phyloP scores from a whole-genome alignment of 2,329 filamentous ascomycete genomes.

The Phialophora verrucosa region DNA sequence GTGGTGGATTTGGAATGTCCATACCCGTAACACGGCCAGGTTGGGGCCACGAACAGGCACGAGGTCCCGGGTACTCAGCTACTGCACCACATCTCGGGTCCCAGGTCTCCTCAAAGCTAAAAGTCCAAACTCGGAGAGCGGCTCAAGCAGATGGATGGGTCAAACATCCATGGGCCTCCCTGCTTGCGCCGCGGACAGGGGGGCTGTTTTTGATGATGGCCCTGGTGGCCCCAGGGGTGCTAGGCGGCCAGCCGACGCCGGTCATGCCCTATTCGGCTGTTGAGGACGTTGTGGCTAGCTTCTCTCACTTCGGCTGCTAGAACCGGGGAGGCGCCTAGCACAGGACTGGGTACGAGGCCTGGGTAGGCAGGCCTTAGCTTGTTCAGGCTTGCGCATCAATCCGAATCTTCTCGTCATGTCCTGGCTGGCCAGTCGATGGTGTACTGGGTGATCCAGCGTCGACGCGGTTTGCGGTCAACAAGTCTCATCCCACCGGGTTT shows the following conservation, averaged over 20 bases:
- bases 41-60: conserved; percentile 4
- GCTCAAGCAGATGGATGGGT: conserved; percentile 18
- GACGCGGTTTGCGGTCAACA: conserved; percentile 10
- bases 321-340: conserved; percentile 32
- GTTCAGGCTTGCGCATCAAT: conserved; percentile 32
- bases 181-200: conserved; percentile 21
- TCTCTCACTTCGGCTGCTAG: conserved; percentile 36
- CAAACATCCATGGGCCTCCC: conserved; percentile 21
- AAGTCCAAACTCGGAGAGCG: conserved; percentile 8
- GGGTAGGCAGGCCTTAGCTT: conserved; percentile 12
- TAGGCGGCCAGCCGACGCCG: conserved; percentile 26
- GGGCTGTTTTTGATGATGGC: conserved; percentile 30
- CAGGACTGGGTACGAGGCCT: neutral
- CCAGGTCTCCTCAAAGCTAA: conserved; percentile 7
- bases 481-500: conserved; percentile 22
- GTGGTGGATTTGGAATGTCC: conserved; percentile 4
- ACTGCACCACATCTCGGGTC: conserved; percentile 1
- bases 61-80: neutral
- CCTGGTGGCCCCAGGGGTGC: conserved; percentile 16
- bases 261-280: conserved; percentile 35
- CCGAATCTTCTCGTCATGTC: conserved; percentile 26
- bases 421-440: conserved; percentile 24
- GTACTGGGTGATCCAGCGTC: conserved; percentile 18
- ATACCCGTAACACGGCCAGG: neutral
- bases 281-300: conserved; percentile 36